phyloP scores from a whole-genome alignment of 805 yeast species.

The Sugiyamaella smithiae region DNA sequence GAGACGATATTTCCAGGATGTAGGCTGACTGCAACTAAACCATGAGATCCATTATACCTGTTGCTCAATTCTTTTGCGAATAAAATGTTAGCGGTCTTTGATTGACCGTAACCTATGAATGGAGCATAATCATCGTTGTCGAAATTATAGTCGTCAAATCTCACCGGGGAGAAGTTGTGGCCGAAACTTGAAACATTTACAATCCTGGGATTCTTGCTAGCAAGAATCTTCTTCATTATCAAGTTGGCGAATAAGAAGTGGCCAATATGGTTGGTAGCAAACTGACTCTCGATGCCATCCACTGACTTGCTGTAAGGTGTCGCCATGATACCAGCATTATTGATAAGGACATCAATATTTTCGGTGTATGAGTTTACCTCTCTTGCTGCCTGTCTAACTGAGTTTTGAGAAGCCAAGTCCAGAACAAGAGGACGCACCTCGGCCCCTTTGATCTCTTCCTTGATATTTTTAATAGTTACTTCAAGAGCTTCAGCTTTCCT shows the following conservation, averaged over 20 bases:
- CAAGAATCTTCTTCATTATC: slow-evolving; percentile 10
- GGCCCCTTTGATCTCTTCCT: slow-evolving; percentile 14
- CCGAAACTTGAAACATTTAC: slow-evolving; percentile 13
- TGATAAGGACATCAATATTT: slow-evolving; percentile 57
- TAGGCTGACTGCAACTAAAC: slow-evolving; percentile 10
- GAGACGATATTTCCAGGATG: slow-evolving; percentile 16
- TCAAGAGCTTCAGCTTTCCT: slow-evolving; percentile 8
- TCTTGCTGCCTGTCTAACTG: slow-evolving; percentile 17
- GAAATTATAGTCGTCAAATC: slow-evolving; percentile 8
- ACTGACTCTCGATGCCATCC: slow-evolving; percentile 73
- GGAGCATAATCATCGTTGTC: slow-evolving; percentile 11
- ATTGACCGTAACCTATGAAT: slow-evolving; percentile 17
- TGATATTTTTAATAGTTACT: slow-evolving; percentile 10
- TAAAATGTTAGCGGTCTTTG: slow-evolving; percentile 18
- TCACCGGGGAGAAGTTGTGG: slow-evolving; percentile 9
- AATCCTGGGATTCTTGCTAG: slow-evolving; percentile 10
- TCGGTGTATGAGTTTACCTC: slow-evolving; percentile 14
- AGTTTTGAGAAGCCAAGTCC: slow-evolving; percentile 18
- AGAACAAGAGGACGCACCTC: slow-evolving; percentile 12
- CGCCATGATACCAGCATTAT: slow-evolving; percentile 81
- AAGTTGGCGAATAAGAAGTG: slow-evolving; percentile 65
- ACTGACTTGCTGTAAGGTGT: slow-evolving; percentile 60
- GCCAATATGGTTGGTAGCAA: slow-evolving; percentile 73
- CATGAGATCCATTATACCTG: slow-evolving; percentile 10
- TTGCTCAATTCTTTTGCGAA: slow-evolving; percentile 11